Base-by-base conservation (phyloP, 176 grass and related monocot species). In the Musa itinerans region DNA sequence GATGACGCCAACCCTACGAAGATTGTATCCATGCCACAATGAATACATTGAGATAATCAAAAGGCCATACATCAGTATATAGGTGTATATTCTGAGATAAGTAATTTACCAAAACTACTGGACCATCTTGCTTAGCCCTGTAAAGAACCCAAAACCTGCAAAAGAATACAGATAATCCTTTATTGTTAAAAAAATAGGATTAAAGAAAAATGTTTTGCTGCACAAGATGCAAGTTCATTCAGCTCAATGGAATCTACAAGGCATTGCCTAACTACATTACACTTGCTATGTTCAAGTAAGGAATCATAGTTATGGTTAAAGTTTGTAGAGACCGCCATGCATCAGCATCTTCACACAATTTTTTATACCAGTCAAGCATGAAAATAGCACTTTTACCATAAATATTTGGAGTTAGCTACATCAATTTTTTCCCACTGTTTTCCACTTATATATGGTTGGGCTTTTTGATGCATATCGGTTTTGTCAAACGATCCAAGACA, bases 111-210 rank as follows among this genome's bases (percentile, higher is more conserved):
- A 96, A 88, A 56, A 92, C 89, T 51, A 81, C 81, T 72, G 89
- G 84, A 64, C 89, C 87, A 20, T 96, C 89, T 84, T 96, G 92
- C 74, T 96, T 96, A 81, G 92, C 92, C 76, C 87, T 86, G 83
- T 96, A 96, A 54, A 96, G 88, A 83, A 96, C 78, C 89, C 92
- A 96, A 79, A 96, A 96, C 92, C 89, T 96, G 78, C 1, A 69
- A 13, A 88, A 53, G 11, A 53, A 53, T 53, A 53, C 52, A 53
- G 52, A 10, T 1, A 13, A 2, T 10, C 52, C 52, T 10, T 53
- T 53, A 12, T 53, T 3, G 3, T 56, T 56, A 16, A 19, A 56
- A 56, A 56, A 0, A 56, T 19, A 19, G 15, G 0, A 56, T 0
- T 13, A 53, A 15, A 3, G 2, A 2, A 56, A 56, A 56, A 2